A percentile compares a stretch with the other conserved stretches of the same genome.
These are phyloP conservation scores for Rhodosorus marinus DNA, from an alignment of 23 red algal genomes.

Conservation along the genomic window DNA sequence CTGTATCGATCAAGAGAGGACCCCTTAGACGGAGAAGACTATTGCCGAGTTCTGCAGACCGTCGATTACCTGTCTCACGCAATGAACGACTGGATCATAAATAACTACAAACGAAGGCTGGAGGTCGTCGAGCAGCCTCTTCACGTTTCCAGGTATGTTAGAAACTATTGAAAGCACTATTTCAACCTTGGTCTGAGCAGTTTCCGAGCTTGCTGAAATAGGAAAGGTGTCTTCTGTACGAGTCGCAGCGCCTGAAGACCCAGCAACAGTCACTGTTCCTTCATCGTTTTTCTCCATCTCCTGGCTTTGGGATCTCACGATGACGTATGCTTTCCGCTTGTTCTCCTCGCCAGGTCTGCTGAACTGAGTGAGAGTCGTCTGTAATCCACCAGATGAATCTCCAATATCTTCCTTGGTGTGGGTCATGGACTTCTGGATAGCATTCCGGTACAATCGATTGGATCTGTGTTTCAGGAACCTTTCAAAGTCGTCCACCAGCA, in stretches of 20 bases:
- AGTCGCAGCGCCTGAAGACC: not conserved
- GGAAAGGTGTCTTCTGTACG: not conserved
- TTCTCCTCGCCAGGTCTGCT: too few species aligned
- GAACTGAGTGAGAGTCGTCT: too few species aligned
- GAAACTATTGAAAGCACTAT: not conserved
- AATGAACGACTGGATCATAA: conserved; percentile 46
- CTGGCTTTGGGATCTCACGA: too few species aligned
- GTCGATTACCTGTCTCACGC: conserved; percentile 70
- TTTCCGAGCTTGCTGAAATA: not conserved
- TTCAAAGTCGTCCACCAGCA: too few species aligned
- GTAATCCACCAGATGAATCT: too few species aligned
- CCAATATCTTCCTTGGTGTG: too few species aligned
- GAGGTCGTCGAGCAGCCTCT: conserved; percentile 24
- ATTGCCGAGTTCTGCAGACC: too few species aligned
- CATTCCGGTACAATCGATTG: too few species aligned
- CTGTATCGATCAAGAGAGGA: conserved; percentile 31
- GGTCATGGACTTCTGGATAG: too few species aligned
- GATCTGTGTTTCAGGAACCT: too few species aligned
- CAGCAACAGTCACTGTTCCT: not conserved
- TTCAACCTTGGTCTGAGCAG: not conserved
- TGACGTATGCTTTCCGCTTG: too few species aligned
- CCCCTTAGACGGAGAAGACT: too few species aligned
- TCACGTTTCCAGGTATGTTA: not conserved
- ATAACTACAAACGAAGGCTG: conserved; percentile 65
- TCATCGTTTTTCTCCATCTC: not conserved